These are phyloP conservation scores for Xylariaceae sp. DNA, from an alignment of 2,329 filamentous ascomycete genomes.

Conservation along the genomic window DNA sequence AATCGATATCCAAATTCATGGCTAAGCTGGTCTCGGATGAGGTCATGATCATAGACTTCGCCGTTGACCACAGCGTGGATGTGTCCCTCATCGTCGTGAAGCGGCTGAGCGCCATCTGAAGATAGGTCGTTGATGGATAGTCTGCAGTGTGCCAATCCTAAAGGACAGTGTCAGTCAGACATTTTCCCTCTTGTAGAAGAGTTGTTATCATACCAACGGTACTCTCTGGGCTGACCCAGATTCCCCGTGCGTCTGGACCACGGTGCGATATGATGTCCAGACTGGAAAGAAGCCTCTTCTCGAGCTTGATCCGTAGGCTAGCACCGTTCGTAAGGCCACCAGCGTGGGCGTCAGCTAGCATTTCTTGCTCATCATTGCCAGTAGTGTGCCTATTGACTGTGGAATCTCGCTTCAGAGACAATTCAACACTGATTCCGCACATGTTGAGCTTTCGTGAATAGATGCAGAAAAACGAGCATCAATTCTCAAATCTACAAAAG, in stretches of 20 bases:
- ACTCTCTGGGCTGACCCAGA: conserved; percentile 4
- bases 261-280: conserved; percentile 2
- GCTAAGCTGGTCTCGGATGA: conserved; percentile 32
- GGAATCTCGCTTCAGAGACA: background rate
- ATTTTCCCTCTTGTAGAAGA: too few species aligned
- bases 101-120: conserved; percentile 2
- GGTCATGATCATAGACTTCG: conserved; percentile 32
- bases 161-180: too few species aligned
- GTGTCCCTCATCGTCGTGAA: conserved; percentile 5
- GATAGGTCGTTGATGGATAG: conserved; percentile 7
- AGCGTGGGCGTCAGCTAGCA: background rate
- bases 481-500: too few species aligned
- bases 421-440: conserved; percentile 3
- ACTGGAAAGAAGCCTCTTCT: background rate
- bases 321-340: background rate
- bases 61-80: conserved; percentile 8
- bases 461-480: background rate
- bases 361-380: too few species aligned
- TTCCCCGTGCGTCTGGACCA: conserved; percentile 2
- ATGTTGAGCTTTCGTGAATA: conserved; percentile 1
- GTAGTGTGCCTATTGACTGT: background rate
- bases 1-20: conserved; percentile 35
- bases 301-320: background rate
- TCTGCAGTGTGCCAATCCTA: conserved; percentile 4
- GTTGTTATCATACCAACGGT: background rate